These are phyloP conservation scores for Brassica incana DNA, from an alignment of 345 rosid genomes.

Conservation along the genomic window DNA sequence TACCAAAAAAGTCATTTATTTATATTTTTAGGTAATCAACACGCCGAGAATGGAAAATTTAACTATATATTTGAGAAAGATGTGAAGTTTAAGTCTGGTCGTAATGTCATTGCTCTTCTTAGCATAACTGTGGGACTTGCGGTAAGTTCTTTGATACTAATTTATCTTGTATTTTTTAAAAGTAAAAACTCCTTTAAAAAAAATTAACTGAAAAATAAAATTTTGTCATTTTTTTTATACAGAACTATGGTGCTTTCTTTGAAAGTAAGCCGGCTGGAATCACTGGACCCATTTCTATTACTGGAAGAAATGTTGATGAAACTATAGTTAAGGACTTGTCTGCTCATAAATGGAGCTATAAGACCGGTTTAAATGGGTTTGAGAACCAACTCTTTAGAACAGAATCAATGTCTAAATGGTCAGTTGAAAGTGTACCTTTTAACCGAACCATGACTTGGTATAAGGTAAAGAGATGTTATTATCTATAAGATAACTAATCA, in stretches of 20 bases:
- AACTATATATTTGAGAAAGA: conserved; percentile 36
- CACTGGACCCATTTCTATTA: neutral
- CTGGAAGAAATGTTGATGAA: neutral
- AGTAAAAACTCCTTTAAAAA: neutral
- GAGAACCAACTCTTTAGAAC: neutral
- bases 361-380: neutral
- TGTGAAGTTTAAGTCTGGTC: conserved; percentile 44
- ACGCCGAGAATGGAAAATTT: conserved; percentile 14
- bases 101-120: conserved; percentile 41
- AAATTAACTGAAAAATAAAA: neutral
- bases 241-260: neutral
- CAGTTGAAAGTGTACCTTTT: neutral
- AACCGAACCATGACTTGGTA: neutral
- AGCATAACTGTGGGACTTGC: neutral
- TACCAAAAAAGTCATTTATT: neutral
- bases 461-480: neutral
- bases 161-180: no score
- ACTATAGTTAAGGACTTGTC: neutral
- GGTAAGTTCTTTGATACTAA: neutral
- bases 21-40: conserved; percentile 44
- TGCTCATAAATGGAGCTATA: neutral
- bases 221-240: neutral
- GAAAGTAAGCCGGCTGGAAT: neutral
- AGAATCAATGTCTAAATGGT: neutral
- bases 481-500: neutral